Evolutionary conservation across 2,329 filamentous ascomycete genomes (phyloP).

Genomic region (Intubia oerlemansii): DNA sequence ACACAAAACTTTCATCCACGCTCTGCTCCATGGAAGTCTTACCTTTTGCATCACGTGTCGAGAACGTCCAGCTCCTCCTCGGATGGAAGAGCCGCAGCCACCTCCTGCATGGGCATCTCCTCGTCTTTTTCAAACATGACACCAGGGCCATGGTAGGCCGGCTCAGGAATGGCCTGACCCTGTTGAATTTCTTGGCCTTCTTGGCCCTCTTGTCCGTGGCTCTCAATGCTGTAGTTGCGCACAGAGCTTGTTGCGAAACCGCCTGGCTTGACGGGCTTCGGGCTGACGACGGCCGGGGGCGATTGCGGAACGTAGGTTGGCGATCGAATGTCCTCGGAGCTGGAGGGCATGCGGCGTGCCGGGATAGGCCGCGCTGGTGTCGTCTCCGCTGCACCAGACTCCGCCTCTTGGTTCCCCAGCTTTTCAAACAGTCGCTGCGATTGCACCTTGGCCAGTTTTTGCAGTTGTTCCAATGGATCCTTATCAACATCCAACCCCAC

Average conservation of each 20-base stretch:
- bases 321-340: slow-evolving; percentile 24
- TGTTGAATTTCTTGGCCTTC: too few relatives aligned
- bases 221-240: too few relatives aligned
- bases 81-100: slow-evolving; percentile 17
- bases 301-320: slow-evolving; percentile 23
- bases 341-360: slow-evolving; percentile 28
- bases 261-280: slow-evolving; percentile 13
- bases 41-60: slow-evolving; percentile 18
- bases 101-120: slow-evolving; percentile 13
- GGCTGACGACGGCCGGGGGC: slow-evolving; percentile 16
- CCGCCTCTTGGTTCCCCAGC: slow-evolving; percentile 16
- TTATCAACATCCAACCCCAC: slow-evolving; percentile 18
- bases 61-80: slow-evolving; percentile 21
- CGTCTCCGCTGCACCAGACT: too few relatives aligned
- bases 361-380: too few relatives aligned
- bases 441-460: slow-evolving; percentile 47
- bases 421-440: slow-evolving; percentile 36
- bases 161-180: too few relatives aligned
- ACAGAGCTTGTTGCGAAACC: slow-evolving; percentile 10
- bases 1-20: too few relatives aligned
- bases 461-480: slow-evolving; percentile 50
- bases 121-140: slow-evolving; percentile 30
- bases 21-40: too few relatives aligned
- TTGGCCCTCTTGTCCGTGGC: too few relatives aligned
- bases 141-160: slow-evolving; percentile 28